Conservation (phyloP, 176 grass and related monocot species). For the Zoysia japonica region DNA sequence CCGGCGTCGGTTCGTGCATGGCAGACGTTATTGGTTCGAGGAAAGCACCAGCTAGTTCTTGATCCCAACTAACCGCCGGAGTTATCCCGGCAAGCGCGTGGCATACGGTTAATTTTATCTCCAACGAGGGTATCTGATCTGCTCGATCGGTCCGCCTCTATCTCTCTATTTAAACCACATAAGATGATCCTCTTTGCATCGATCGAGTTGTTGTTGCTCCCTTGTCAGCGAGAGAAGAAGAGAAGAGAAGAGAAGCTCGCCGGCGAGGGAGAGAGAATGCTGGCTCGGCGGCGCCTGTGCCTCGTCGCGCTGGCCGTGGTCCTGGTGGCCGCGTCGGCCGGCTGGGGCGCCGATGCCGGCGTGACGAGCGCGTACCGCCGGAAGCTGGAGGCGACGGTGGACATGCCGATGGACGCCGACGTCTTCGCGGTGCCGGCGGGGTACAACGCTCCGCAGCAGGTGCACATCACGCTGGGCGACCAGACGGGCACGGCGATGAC, state of each 20-base stretch:
- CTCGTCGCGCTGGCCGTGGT: background rate
- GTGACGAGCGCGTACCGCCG: constrained; percentile 69
- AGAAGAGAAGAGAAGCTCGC: background rate
- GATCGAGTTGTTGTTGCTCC: no score
- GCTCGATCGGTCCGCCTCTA: no score
- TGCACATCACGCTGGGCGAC: constrained; percentile 76
- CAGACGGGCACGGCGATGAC: constrained; percentile 55
- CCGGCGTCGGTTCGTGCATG: no score
- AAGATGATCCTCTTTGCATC: no score
- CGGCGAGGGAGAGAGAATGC: no score
- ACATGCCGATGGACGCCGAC: constrained; percentile 78
- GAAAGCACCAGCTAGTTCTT: no score
- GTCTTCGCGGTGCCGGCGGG: constrained; percentile 64
- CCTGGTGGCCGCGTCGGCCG: background rate
- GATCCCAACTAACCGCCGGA: no score
- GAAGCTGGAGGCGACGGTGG: constrained; percentile 46
- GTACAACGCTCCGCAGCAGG: constrained; percentile 82
- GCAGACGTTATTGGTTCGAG: no score
- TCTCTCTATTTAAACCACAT: no score
- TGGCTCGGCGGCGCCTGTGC: background rate
- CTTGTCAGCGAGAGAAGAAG: background rate
- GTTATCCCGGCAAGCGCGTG: no score
- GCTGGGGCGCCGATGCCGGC: constrained; percentile 29
- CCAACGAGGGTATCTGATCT: no score
- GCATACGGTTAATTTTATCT: no score